These are phyloP conservation scores for Talaromyces sp. DNA, from an alignment of 2,329 filamentous ascomycete species.

Conservation along the genomic window DNA sequence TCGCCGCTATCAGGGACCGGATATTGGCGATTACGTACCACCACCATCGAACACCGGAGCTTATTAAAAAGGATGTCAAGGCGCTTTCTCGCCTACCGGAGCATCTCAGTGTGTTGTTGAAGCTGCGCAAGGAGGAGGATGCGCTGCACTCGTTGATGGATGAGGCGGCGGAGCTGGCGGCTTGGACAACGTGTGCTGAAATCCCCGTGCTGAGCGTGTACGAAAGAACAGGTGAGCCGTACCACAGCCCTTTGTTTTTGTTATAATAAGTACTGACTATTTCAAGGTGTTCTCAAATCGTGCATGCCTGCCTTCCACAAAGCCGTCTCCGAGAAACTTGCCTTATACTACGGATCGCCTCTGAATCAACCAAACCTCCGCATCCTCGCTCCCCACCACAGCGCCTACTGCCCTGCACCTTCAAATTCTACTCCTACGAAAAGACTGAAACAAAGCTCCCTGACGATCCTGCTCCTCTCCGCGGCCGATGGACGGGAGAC, in stretches of 20 bases:
- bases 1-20: conserved; percentile 72
- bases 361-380: conserved; percentile 64
- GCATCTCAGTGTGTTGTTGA: conserved; percentile 84
- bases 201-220: conserved; percentile 88
- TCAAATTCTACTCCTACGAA: conserved; percentile 14
- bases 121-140: conserved; percentile 63
- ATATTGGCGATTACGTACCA: conserved; percentile 81
- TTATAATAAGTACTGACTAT: not conserved
- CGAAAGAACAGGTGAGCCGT: conserved; percentile 69
- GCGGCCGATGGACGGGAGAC: conserved; percentile 87
- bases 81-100: conserved; percentile 69
- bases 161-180: conserved; percentile 84
- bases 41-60: conserved; percentile 90
- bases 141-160: conserved; percentile 81
- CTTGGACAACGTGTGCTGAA: conserved; percentile 87
- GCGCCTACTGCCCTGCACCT: conserved; percentile 34
- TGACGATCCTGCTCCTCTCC: conserved; percentile 74
- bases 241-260: not conserved
- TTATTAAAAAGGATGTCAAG: conserved; percentile 83
- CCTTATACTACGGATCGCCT: conserved; percentile 75
- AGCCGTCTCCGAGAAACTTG: conserved; percentile 72
- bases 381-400: conserved; percentile 66
- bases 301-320: conserved; percentile 82
- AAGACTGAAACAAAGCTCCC: conserved; percentile 24
- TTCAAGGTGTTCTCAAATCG: conserved; percentile 75